Conservation (phyloP, 441 rosid species). For the Daphne laureola region DNA sequence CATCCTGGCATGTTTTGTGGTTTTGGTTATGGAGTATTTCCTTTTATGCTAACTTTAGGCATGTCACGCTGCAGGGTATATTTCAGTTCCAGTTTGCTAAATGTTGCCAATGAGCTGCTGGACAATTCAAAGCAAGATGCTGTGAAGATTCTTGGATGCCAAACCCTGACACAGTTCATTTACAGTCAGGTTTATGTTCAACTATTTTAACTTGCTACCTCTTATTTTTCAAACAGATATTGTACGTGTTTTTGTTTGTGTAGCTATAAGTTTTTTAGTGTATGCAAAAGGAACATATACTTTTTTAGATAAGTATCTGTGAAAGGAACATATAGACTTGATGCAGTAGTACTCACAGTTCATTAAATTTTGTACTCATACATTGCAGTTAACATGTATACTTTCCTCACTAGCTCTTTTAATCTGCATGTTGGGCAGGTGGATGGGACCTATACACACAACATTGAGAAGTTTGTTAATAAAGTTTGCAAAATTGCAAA, state of each 20-base stretch:
- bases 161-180: slow-evolving; percentile 79
- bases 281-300: too few species aligned
- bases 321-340: too few species aligned
- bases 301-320: too few species aligned
- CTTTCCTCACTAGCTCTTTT: neutral
- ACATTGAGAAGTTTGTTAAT: slow-evolving; percentile 62
- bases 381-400: neutral
- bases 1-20: neutral
- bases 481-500: slow-evolving; percentile 66
- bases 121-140: slow-evolving; percentile 72
- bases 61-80: slow-evolving; percentile 53
- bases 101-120: slow-evolving; percentile 69
- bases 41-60: slow-evolving; percentile 1
- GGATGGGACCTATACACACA: slow-evolving; percentile 74
- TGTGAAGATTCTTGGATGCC: slow-evolving; percentile 71
- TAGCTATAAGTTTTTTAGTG: too few species aligned
- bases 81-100: slow-evolving; percentile 77
- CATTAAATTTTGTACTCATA: too few species aligned
- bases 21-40: neutral
- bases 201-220: neutral
- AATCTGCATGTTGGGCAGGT: slow-evolving; percentile 38
- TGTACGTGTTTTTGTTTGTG: neutral
- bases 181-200: slow-evolving; percentile 60
- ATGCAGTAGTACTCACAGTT: too few species aligned
- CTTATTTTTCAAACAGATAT: neutral